phyloP scores from a whole-genome alignment of 179 eudicot species.

The Corrigiola litoralis region DNA sequence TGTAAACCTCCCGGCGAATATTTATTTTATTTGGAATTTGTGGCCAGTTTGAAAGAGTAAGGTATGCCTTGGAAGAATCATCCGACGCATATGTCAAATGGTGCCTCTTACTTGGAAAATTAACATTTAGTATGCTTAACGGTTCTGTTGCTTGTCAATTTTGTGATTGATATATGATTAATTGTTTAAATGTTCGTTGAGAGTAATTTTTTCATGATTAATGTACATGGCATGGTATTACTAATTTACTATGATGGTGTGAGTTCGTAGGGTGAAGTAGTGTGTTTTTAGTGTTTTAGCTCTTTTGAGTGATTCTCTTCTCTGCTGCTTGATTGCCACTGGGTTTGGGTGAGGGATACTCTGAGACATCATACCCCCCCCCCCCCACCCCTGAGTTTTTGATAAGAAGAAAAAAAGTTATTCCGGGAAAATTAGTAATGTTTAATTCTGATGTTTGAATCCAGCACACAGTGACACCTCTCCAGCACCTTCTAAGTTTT shows the following conservation, averaged over 20 bases:
- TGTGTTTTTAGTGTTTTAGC: background rate
- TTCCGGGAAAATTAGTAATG: background rate
- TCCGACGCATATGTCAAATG: too few species aligned
- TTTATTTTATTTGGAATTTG: background rate
- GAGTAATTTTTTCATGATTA: background rate
- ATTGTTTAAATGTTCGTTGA: background rate
- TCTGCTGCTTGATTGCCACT: background rate
- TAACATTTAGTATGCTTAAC: too few species aligned
- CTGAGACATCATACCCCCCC: background rate
- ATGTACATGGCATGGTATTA: background rate
- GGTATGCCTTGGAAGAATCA: too few species aligned
- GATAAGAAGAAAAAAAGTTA: background rate
- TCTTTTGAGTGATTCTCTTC: background rate
- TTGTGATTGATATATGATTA: background rate
- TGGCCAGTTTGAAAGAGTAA: background rate
- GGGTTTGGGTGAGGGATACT: background rate
- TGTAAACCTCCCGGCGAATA: background rate
- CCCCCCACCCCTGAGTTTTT: too few species aligned
- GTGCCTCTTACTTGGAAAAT: too few species aligned
- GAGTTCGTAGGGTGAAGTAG: background rate
- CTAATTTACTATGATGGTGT: too few species aligned
- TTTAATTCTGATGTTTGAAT: slow-evolving; percentile 1
- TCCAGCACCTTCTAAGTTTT: slow-evolving; percentile 88
- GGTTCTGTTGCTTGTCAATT: background rate
- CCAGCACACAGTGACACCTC: slow-evolving; percentile 96